Base-by-base conservation (phyloP, 805 yeast genomes). In the Candida anglica region DNA sequence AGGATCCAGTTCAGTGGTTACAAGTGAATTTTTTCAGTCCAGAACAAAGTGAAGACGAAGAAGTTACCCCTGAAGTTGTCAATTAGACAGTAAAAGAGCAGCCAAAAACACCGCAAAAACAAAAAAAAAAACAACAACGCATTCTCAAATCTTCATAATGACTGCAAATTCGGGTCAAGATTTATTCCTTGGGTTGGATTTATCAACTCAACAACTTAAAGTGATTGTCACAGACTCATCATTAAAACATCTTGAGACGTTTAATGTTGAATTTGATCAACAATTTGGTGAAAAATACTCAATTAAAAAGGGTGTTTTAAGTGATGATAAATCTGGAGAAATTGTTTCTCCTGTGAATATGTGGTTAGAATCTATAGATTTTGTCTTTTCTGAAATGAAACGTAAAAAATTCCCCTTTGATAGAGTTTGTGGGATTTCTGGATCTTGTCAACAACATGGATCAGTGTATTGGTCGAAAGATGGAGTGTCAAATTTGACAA, bases 401-500 rank as follows among this genome's bases (percentile, higher is more conserved):
- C 30, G 48, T 1, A 73, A 71, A 20, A 47, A 55, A 1, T 77
- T 86, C 46, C 83, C 81, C 6, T 76, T 88, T 45, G 46, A 57
- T 2, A 49, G 58, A 25, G 88, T 88, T 11, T 66, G 47, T 26
- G 87, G 84, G 2, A 71, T 88, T 32, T 73, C 84, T 28, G 96
- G 96, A 0, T 86, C 95, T 0, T 83, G 94, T 37, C 96, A 88
- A 59, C 96, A 88, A 50, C 96, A 88, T 51, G 96, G 96, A 0
- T 82, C 94, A 2, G 88, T 89, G 2, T 88, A 67, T 50, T 86
- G 94, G 91, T 70, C 86, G 1, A 16, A 56, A 4, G 45, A 60
- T 6, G 80, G 85, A 0, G 54, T 58, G 1, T 39, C 43, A 0
- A 41, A 67, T 3, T 63, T 87, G 33, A 27, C 39, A 1, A 38